These are phyloP conservation scores for Barbarea vulgaris DNA, from an alignment of 345 rosid species.

Conservation along the genomic window DNA sequence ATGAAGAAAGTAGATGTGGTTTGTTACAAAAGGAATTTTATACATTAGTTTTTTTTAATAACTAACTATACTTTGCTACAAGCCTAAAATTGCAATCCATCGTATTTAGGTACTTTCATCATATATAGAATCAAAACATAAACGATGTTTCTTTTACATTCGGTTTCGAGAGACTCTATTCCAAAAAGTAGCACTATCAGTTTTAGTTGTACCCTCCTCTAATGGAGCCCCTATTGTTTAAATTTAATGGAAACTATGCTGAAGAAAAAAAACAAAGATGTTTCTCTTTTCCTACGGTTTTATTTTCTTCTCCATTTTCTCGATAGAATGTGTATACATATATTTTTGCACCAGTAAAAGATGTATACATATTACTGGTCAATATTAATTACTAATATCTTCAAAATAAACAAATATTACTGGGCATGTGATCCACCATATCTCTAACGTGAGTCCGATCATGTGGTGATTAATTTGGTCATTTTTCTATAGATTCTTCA, in stretches of 20 bases:
- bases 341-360: not conserved
- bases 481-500: not conserved
- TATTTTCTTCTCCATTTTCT: not conserved
- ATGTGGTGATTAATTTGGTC: conserved; percentile 3
- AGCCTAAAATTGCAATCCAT: not conserved
- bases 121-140: conserved; percentile 14
- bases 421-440: conserved; percentile 27
- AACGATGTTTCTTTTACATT: not conserved
- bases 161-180: no score
- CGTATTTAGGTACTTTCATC: conserved; percentile 1
- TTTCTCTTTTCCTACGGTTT: not conserved
- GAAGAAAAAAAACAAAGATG: not conserved
- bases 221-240: no score
- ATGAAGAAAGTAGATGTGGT: conserved; percentile 9
- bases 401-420: not conserved
- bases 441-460: conserved; percentile 18
- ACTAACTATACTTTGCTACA: not conserved
- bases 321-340: not conserved
- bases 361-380: not conserved
- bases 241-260: no score
- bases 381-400: not conserved
- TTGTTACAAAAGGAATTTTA: not conserved
- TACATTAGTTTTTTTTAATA: not conserved
- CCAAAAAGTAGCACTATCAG: no score
- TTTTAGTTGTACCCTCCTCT: no score